Evolutionary conservation across 345 rosid species (phyloP).

Genomic region (Eucalyptus viminalis): DNA sequence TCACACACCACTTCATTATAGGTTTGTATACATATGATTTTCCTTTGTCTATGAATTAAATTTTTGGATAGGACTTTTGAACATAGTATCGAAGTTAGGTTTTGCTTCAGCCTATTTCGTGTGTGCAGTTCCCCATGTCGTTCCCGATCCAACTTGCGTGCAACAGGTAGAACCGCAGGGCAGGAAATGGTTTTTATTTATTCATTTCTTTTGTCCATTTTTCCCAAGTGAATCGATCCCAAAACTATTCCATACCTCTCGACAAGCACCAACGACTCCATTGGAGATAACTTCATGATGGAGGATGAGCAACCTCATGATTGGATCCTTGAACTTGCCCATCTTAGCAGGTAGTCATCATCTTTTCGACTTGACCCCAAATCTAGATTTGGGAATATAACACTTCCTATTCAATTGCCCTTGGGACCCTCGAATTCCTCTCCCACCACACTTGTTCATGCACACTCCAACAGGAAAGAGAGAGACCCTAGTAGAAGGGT

Average conservation of each 20-base stretch:
- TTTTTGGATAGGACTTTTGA: neutral
- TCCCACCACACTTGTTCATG: conserved; percentile 20
- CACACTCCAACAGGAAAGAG: conserved; percentile 17
- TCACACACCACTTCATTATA: no score
- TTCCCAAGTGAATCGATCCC: neutral
- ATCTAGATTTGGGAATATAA: neutral
- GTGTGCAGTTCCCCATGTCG: neutral
- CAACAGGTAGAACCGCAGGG: neutral
- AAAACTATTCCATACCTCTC: neutral
- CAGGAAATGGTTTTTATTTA: neutral
- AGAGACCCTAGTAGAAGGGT: neutral
- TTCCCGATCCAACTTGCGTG: neutral
- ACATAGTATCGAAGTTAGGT: neutral
- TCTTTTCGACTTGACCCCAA: conserved; percentile 5
- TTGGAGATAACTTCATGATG: neutral
- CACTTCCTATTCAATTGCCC: conserved; percentile 17
- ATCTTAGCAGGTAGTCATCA: conserved; percentile 9
- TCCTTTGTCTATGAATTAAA: no score
- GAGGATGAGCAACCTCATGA: neutral
- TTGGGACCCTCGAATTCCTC: conserved; percentile 14
- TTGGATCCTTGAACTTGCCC: conserved; percentile 73
- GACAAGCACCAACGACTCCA: neutral
- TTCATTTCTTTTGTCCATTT: neutral
- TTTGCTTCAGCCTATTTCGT: neutral
- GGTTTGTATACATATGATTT: no score